Evolutionary conservation across 2,329 filamentous ascomycete genomes (phyloP).

Genomic region (Leptodontidium sp.): DNA sequence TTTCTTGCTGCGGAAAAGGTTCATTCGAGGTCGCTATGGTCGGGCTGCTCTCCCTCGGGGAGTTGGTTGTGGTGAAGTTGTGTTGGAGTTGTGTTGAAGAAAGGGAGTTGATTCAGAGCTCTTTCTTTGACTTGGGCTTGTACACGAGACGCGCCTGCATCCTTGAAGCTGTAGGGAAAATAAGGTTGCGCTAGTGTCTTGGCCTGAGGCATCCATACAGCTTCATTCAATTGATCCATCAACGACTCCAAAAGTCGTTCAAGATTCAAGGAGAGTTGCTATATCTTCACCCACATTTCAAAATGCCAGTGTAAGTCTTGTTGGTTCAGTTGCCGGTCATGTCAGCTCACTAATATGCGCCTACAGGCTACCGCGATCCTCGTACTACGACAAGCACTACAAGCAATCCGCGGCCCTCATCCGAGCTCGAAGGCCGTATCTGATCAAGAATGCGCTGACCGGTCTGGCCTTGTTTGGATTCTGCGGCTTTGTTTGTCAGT

Average conservation of each 20-base stretch:
- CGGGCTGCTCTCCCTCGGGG: conserved; percentile 32
- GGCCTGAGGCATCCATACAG: not conserved
- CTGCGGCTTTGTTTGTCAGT: conserved; percentile 87
- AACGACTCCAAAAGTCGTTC: not conserved
- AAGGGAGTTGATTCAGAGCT: conserved; percentile 3
- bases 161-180: conserved; percentile 3
- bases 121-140: conserved; percentile 7
- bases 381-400: conserved; percentile 91
- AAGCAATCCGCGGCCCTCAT: conserved; percentile 89
- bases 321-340: not conserved
- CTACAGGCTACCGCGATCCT: conserved; percentile 68
- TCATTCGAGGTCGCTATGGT: conserved; percentile 3
- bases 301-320: conserved; percentile 43
- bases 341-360: conserved; percentile 13
- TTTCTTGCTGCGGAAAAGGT: conserved; percentile 15
- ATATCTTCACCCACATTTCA: conserved; percentile 27
- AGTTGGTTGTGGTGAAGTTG: not conserved
- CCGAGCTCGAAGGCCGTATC: conserved; percentile 88
- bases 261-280: conserved; percentile 1
- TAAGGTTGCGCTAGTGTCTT: not conserved
- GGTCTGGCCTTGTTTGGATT: conserved; percentile 79
- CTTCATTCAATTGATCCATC: not conserved
- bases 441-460: conserved; percentile 87
- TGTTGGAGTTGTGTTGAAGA: conserved; percentile 14
- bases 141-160: conserved; percentile 7